phyloP scores from a whole-genome alignment of 805 yeast species.

The Lipomyces japonicus region DNA sequence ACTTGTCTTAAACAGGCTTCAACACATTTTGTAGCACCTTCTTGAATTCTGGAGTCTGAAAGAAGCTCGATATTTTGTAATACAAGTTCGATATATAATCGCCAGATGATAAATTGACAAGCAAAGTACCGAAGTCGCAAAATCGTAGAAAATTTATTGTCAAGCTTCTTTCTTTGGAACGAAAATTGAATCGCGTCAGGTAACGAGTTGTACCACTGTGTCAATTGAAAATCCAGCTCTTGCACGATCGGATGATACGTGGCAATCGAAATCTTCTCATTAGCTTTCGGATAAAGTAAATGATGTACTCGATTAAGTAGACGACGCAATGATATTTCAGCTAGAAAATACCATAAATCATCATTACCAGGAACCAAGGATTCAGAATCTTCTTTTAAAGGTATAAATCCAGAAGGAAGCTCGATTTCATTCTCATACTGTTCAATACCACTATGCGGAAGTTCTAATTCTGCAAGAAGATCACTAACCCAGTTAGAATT shows the following conservation, averaged over 20 bases:
- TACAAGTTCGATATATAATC: constrained; percentile 13
- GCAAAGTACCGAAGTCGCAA: constrained; percentile 19
- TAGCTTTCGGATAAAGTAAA: constrained; percentile 13
- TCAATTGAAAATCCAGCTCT: constrained; percentile 21
- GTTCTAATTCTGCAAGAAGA: constrained; percentile 16
- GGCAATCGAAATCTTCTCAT: constrained; percentile 13
- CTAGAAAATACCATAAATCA: constrained; percentile 21
- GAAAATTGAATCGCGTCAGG: constrained; percentile 7
- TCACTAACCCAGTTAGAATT: constrained; percentile 4
- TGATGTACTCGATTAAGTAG: constrained; percentile 19
- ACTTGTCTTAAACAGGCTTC: constrained; percentile 17
- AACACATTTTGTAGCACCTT: constrained; percentile 16
- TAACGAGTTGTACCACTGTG: constrained; percentile 20
- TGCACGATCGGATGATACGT: constrained; percentile 19
- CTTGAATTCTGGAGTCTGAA: constrained; percentile 4
- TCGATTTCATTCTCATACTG: constrained; percentile 14
- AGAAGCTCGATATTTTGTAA: constrained; percentile 11
- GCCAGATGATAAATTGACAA: constrained; percentile 18
- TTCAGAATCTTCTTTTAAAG: neutral
- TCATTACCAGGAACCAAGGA: constrained; percentile 13
- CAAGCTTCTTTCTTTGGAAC: constrained; percentile 5
- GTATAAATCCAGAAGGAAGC: constrained; percentile 14
- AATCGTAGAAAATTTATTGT: constrained; percentile 10
- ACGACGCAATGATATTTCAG: constrained; percentile 15
- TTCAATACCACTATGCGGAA: constrained; percentile 22